phyloP scores from a whole-genome alignment of 1,284 basidiomycete species.

The Apiotrichum brassicae region DNA sequence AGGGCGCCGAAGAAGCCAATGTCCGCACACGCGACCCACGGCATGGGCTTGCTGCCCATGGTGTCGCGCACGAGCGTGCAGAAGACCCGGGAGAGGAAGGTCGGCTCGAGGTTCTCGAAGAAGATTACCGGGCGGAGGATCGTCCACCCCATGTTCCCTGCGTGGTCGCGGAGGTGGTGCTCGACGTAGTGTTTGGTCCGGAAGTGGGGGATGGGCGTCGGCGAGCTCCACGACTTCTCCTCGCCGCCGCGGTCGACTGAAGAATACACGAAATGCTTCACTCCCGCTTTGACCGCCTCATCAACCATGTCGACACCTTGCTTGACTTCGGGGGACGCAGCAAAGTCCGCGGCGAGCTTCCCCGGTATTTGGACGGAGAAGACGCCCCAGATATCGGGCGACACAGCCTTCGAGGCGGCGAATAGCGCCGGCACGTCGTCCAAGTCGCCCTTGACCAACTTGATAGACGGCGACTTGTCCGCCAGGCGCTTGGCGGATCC shows the following conservation, averaged over 20 bases:
- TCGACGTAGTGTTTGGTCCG: constrained; percentile 15
- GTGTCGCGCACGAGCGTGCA: constrained; percentile 15
- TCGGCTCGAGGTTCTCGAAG: constrained; percentile 14
- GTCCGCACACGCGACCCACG: constrained; percentile 20
- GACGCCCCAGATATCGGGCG: constrained; percentile 23
- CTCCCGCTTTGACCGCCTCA: constrained; percentile 41
- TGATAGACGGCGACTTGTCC: constrained; percentile 10
- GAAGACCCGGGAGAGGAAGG: constrained; percentile 19
- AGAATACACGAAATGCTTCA: constrained; percentile 48
- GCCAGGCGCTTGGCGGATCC: constrained; percentile 16
- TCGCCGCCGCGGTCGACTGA: constrained; percentile 29
- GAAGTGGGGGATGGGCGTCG: constrained; percentile 16
- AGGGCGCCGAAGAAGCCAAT: constrained; percentile 23
- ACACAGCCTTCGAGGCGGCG: constrained; percentile 7
- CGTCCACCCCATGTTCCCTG: constrained; percentile 7
- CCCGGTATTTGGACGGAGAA: constrained; percentile 20
- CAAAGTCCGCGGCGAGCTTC: background rate
- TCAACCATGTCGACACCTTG: constrained; percentile 40
- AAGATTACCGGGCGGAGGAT: constrained; percentile 17
- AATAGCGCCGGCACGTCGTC: constrained; percentile 14
- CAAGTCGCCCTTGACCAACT: constrained; percentile 22
- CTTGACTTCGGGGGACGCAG: constrained; percentile 5
- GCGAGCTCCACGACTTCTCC: constrained; percentile 12
- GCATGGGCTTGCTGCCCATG: constrained; percentile 18
- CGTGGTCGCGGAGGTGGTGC: constrained; percentile 8